phyloP scores from a whole-genome alignment of 1,284 basidiomycete species.

The Inonotus hispidus region DNA sequence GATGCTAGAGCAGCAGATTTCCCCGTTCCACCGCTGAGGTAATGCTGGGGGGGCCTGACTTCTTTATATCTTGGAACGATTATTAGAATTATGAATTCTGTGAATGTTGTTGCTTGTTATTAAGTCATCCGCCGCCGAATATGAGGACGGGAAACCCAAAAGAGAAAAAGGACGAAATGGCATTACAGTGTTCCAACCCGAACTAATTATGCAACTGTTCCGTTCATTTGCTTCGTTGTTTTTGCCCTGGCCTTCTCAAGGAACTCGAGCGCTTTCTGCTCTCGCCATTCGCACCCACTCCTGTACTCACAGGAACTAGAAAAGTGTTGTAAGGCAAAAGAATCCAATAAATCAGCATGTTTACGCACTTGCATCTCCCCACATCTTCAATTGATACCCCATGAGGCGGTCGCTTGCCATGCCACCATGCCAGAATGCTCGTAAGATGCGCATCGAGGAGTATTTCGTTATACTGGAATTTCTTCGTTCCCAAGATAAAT shows the following conservation, averaged over 20 bases:
- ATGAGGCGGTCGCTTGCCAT: conserved; percentile 54
- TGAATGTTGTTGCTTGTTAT: too few relatives aligned
- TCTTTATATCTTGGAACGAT: too few relatives aligned
- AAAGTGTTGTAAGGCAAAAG: conserved; percentile 13
- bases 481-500: conserved; percentile 61
- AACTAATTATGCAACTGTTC: not conserved
- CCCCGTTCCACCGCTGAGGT: not conserved
- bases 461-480: conserved; percentile 52
- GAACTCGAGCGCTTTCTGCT: conserved; percentile 50
- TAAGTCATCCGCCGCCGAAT: too few relatives aligned
- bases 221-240: not conserved
- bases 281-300: conserved; percentile 80
- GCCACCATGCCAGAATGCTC: conserved; percentile 69
- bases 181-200: not conserved
- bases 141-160: too few relatives aligned
- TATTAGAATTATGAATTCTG: too few relatives aligned
- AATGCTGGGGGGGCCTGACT: not conserved
- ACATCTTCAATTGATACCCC: conserved; percentile 65
- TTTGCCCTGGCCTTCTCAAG: not conserved
- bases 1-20: not conserved
- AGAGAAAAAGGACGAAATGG: not conserved
- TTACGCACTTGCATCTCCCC: conserved; percentile 62
- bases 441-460: conserved; percentile 54
- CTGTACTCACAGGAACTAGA: conserved; percentile 74
- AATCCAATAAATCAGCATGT: conserved; percentile 4